These are phyloP conservation scores for Xerocomellus chrysenteron DNA, from an alignment of 768 basidiomycete species.

Conservation along the genomic window DNA sequence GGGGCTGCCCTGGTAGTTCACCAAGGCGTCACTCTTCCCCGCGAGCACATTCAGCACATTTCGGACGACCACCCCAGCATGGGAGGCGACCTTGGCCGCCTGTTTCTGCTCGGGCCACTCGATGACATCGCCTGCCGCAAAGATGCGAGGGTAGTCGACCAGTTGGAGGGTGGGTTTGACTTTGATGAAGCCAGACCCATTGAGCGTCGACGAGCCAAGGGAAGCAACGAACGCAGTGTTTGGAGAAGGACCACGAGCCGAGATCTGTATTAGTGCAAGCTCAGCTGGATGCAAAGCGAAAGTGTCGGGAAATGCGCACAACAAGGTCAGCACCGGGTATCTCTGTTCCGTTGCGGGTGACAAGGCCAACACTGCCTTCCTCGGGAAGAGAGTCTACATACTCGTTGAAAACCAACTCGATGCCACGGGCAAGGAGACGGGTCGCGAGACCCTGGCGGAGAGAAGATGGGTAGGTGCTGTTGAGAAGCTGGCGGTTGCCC, in stretches of 20 bases:
- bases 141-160: constrained; percentile 48
- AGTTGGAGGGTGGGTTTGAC: constrained; percentile 61
- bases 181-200: constrained; percentile 44
- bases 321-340: constrained; percentile 55
- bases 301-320: constrained; percentile 36
- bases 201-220: constrained; percentile 39
- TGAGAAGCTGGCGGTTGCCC: constrained; percentile 50
- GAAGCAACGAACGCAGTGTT: constrained; percentile 54
- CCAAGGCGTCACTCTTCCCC: constrained; percentile 33
- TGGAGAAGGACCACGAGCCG: constrained; percentile 38
- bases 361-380: constrained; percentile 38
- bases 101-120: constrained; percentile 67
- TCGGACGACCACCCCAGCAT: constrained; percentile 43
- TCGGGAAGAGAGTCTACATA: constrained; percentile 46
- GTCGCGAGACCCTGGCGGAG: constrained; percentile 50
- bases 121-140: constrained; percentile 65
- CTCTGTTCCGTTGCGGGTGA: constrained; percentile 49
- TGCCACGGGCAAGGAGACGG: constrained; percentile 41
- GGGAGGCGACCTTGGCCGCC: constrained; percentile 44
- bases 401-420: constrained; percentile 54
- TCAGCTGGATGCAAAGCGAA: neutral
- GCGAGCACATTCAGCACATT: constrained; percentile 50
- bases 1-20: constrained; percentile 46
- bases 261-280: constrained; percentile 16
- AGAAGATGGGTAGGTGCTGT: constrained; percentile 51